phyloP scores from a whole-genome alignment of 257 asterid genomes.

The Phtheirospermum japonicum region DNA sequence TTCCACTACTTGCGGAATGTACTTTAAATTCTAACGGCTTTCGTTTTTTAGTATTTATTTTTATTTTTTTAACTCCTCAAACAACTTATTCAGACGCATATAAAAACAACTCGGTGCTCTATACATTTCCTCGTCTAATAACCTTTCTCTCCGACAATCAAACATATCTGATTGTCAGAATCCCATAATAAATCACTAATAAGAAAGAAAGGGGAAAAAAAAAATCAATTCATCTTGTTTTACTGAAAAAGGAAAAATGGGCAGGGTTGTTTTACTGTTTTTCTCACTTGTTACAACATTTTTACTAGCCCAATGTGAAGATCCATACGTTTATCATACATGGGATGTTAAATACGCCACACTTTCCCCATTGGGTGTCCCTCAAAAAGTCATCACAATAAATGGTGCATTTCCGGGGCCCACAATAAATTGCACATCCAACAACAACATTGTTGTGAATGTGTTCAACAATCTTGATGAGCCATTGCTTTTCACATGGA shows the following conservation, averaged over 20 bases:
- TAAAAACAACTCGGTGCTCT: no score
- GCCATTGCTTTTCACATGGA: conserved; percentile 60
- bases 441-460: conserved; percentile 60
- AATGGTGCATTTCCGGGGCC: conserved; percentile 73
- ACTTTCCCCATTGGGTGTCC: conserved; percentile 56
- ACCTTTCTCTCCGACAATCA: no score
- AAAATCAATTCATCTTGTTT: no score
- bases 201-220: no score
- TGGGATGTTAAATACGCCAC: conserved; percentile 61
- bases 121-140: no score
- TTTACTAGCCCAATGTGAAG: conserved; percentile 34
- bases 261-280: background rate
- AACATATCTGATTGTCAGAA: background rate
- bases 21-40: no score
- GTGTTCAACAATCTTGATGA: conserved; percentile 62
- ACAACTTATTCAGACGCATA: no score
- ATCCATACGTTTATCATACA: conserved; percentile 42
- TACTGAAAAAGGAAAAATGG: background rate
- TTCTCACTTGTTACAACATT: conserved; percentile 25
- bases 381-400: conserved; percentile 59
- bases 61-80: no score
- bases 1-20: no score
- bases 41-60: no score
- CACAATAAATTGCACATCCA: conserved; percentile 58
- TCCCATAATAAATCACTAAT: no score